Percentiles rank a stretch among this genome's conserved stretches.
Conservation (phyloP, 176 grass and related monocot species). For the Dendrocalamus sinicus region DNA sequence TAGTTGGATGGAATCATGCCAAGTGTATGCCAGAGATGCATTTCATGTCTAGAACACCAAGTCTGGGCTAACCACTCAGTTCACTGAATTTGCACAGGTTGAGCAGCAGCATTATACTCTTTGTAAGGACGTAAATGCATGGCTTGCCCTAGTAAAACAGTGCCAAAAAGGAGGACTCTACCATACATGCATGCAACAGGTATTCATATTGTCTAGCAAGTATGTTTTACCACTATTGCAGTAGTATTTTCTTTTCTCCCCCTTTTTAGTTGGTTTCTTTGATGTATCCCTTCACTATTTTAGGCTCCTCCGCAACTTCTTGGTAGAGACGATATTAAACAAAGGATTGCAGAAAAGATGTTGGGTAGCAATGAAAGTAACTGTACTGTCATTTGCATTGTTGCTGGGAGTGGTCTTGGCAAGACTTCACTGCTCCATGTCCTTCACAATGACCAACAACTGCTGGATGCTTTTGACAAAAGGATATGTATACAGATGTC, state of each 20-base stretch:
- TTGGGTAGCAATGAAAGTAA: not conserved
- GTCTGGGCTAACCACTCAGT: not conserved
- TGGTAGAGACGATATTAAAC: not conserved
- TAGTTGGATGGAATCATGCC: not conserved
- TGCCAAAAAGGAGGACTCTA: not conserved
- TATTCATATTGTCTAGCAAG: not conserved
- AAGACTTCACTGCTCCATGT: slow-evolving; percentile 39
- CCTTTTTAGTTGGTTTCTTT: no score
- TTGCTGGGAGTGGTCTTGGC: not conserved
- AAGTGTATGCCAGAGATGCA: not conserved
- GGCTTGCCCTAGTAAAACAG: not conserved
- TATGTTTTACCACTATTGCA: not conserved
- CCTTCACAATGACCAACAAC: slow-evolving; percentile 28
- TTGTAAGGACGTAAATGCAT: not conserved
- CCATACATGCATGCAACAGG: not conserved
- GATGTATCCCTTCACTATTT: not conserved
- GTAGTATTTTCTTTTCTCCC: no score
- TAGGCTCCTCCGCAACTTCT: not conserved
- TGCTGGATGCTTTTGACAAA: slow-evolving; percentile 29
- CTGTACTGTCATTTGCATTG: slow-evolving; percentile 12
- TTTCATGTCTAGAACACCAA: not conserved
- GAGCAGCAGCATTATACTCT: not conserved
- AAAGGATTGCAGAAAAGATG: not conserved
- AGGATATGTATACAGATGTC: slow-evolving; percentile 34
- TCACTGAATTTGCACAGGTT: not conserved